A percentile compares a stretch with the other conserved stretches of the same genome.
These are phyloP conservation scores for Dothistroma pini DNA, from an alignment of 2,329 filamentous ascomycete genomes.

Conservation along the genomic window DNA sequence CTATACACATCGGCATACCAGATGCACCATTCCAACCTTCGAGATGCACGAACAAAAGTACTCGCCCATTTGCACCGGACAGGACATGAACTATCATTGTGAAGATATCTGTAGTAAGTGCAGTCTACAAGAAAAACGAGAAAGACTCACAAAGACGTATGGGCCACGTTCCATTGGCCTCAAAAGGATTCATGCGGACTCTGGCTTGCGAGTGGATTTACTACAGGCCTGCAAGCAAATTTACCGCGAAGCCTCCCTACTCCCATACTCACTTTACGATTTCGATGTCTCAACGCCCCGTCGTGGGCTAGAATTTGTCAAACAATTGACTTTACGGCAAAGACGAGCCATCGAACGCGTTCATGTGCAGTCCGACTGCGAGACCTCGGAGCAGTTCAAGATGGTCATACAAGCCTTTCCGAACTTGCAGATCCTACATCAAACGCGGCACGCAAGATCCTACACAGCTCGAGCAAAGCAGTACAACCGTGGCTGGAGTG, in stretches of 20 bases:
- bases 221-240: constrained; percentile 1
- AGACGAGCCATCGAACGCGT: neutral
- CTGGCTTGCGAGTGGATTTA: neutral
- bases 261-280: constrained; percentile 1
- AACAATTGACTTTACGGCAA: neutral
- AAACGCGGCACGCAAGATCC: neutral
- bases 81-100: neutral
- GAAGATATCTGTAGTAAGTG: neutral
- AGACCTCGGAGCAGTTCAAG: neutral
- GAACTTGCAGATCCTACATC: neutral
- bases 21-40: neutral
- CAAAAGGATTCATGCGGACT: constrained; percentile 1
- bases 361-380: neutral
- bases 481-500: neutral
- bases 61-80: neutral
- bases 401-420: neutral
- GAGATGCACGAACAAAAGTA: constrained; percentile 3
- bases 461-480: neutral
- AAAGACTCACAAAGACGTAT: neutral
- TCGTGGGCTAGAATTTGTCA: neutral
- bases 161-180: neutral
- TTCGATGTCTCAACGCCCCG: constrained; percentile 2
- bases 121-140: neutral
- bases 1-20: neutral
- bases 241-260: constrained; percentile 2